Evolutionary conservation across 2,329 filamentous ascomycete genomes (phyloP), one percentile per base, ranked within the genome.

Genomic region (Hypoxylon sp.): DNA sequence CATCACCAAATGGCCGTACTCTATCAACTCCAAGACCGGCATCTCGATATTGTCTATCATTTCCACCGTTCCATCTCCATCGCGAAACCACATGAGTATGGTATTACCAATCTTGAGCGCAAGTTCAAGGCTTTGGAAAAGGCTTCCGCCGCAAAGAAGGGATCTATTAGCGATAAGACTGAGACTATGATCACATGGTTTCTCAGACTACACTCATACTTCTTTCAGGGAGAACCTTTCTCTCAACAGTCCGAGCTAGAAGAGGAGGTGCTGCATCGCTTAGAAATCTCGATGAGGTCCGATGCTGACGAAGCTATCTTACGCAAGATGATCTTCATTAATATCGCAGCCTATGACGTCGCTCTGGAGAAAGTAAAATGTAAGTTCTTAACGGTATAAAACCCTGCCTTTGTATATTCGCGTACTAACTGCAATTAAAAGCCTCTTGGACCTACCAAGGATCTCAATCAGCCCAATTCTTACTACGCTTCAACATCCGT

Each of bases 1-100:
- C 91, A 96, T 74, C 95, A 99, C 74, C 96, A 98, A 78, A 88
- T 96, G 77, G 94, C 92, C 34, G 92, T 98, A 34, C 90, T 98
- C 63, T 90, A 91, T 64, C 86, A 93, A 50, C 90, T 91, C 56
- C 88, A 94, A 72, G 87, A 86, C 62, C 91, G 95, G 71, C 91
- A 96, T 76, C 86, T 98, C 53, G 88, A 93, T 66, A 90, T 93
- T 8, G 90, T 96, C 29, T 98, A 97, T 78, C 90, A 97, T 77
- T 88, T 98, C 41, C 96, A 97, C 76, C 90, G 94, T 68, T 90
- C 94, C 14, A 85, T 96, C 71, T 89, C 90, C 7, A 90, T 93
- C 30, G 84, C 89, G 55, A 84, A 90, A 41, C 93, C 94, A 3
- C 90, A 96, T 74, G 90, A 91, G 0, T 86, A 90, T 47, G 94